Evolutionary conservation across 2,329 filamentous ascomycete species (phyloP), one percentile per base, ranked within the genome.

Genomic region (Pyricularia grisea): DNA sequence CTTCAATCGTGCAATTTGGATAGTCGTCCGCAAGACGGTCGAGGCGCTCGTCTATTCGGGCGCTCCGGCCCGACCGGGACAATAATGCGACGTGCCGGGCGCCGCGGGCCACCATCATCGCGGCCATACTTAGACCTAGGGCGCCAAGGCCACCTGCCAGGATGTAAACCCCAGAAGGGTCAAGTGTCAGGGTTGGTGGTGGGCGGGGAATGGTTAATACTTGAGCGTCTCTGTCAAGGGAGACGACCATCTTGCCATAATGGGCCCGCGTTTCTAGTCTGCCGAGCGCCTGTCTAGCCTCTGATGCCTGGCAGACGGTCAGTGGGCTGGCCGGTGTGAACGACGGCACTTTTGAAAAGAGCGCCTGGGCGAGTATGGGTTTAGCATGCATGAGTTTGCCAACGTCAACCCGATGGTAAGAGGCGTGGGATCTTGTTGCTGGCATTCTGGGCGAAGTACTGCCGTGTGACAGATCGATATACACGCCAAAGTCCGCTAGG

Each of bases 71-170:
- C 0, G 82, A 83, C 50, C 87, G 81, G 10, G 85, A 87, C 0
- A 88, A 71, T 64, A 88, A 84, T 2, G 83, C 81, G 9, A 89
- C 71, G 69, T 85, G 76, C 23, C 77, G 80, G 1, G 82, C 87
- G 0, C 87, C 87, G 4, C 61, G 25, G 3, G 74, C 73, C n/a
- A 79, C 77, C 68, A 89, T 78, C 68, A 85, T 79, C 67, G 79
- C 77, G 2, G 85, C 82, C 55, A 88, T 82, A 71, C 81, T 83
- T 36, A 80, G 79, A 0, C 87, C 87, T 0, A 89, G 78, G 17
- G 86, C 87, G 20, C 86, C 85, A 0, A 87, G 79, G 0, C 86
- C 85, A n/a, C 87, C 87, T 4, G 81, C 80, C 3, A 89, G 75
- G 2, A 89, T 73, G 69, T 89, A 89, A 0, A 84, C n/a, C 6